These are phyloP conservation scores for Pseudoneurospora amorphoporcata DNA, from an alignment of 495 filamentous ascomycete genomes.

Conservation along the genomic window DNA sequence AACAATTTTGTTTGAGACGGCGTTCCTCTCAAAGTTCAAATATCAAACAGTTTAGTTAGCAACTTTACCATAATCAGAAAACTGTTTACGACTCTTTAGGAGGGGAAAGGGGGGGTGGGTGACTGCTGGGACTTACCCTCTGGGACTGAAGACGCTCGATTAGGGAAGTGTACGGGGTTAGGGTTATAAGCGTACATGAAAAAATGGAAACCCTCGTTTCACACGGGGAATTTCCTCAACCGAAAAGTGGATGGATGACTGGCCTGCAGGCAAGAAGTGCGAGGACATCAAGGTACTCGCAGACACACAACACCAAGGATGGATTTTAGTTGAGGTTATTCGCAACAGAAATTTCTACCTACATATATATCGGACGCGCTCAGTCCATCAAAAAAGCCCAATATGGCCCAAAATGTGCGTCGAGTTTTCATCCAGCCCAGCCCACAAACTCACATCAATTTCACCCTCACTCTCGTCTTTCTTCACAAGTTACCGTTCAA, in stretches of 20 bases:
- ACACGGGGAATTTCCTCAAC: background rate
- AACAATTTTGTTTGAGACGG: too few species aligned
- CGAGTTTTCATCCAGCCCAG: background rate
- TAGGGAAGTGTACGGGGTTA: background rate
- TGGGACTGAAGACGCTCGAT: background rate
- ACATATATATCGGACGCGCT: background rate
- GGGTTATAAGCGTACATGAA: background rate
- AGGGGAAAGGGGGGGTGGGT: too few species aligned
- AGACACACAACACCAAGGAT: background rate
- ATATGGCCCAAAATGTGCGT: slow-evolving; percentile 5
- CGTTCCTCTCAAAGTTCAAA: too few species aligned
- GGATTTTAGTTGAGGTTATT: background rate
- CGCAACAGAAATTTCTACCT: too few species aligned
- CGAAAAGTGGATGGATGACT: background rate
- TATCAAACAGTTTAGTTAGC: too few species aligned
- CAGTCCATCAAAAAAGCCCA: background rate
- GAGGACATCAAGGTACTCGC: background rate
- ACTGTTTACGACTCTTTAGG: too few species aligned
- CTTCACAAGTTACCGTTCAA: background rate
- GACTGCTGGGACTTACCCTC: too few species aligned
- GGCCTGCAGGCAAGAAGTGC: background rate
- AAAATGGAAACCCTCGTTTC: background rate
- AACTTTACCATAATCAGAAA: too few species aligned
- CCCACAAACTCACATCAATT: background rate
- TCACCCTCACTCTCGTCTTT: background rate